phyloP scores from a whole-genome alignment of 1,284 basidiomycete genomes.

The Cronartium quercuum region DNA sequence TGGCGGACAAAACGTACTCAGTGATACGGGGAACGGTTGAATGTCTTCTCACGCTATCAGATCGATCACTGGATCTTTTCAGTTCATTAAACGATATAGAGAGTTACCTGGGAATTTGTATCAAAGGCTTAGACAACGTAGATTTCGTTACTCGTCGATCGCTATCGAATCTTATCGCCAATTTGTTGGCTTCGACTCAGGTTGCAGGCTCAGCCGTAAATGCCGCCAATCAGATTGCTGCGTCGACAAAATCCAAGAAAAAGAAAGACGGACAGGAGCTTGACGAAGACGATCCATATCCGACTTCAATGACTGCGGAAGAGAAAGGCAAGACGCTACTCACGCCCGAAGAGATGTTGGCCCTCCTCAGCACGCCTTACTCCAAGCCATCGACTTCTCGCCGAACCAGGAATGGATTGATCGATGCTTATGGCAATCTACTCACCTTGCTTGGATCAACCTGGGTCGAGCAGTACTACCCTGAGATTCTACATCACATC shows the following conservation, averaged over 20 bases:
- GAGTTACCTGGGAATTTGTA: conserved; percentile 60
- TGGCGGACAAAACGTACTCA: conserved; percentile 76
- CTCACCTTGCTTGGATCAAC: conserved; percentile 66
- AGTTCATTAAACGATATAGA: conserved; percentile 65
- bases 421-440: conserved; percentile 79
- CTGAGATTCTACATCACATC: conserved; percentile 69
- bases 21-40: conserved; percentile 69
- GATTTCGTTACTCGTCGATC: conserved; percentile 78
- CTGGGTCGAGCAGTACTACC: conserved; percentile 80
- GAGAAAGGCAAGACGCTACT: conserved; percentile 68
- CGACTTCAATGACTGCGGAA: conserved; percentile 53
- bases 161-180: conserved; percentile 71
- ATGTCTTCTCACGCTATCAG: conserved; percentile 42
- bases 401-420: conserved; percentile 71
- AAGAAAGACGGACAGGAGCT: conserved; percentile 57
- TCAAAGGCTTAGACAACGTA: conserved; percentile 70
- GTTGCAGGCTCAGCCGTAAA: conserved; percentile 54
- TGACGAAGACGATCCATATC: conserved; percentile 56
- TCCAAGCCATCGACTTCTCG: conserved; percentile 61
- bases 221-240: conserved; percentile 47
- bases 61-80: conserved; percentile 43
- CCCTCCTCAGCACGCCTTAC: conserved; percentile 68
- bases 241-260: conserved; percentile 54
- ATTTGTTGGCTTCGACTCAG: conserved; percentile 79
- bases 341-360: conserved; percentile 72